phyloP scores from a whole-genome alignment of 148 eudicot species.

The Cornus florida region DNA sequence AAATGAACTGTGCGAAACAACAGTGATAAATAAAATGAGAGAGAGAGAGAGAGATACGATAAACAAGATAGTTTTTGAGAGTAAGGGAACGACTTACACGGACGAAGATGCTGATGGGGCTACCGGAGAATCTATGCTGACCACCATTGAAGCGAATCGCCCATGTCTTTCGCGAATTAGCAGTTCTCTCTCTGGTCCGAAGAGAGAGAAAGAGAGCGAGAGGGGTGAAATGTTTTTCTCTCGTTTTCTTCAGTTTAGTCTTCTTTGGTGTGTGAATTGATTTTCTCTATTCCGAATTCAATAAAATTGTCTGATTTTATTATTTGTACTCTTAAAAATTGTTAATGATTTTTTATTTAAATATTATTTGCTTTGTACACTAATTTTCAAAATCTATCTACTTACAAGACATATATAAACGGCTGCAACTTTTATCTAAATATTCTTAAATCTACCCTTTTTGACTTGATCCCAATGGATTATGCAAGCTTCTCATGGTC shows the following conservation, averaged over 20 bases:
- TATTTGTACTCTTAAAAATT: too few species aligned
- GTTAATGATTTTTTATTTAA: not conserved
- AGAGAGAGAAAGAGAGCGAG: not conserved
- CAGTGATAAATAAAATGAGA: not conserved
- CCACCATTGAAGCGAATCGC: not conserved
- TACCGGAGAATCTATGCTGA: not conserved
- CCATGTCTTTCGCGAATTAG: not conserved
- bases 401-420: too few species aligned
- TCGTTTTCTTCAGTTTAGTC: not conserved
- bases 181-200: not conserved
- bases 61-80: not conserved
- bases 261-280: not conserved
- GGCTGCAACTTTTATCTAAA: too few species aligned
- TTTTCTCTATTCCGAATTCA: not conserved
- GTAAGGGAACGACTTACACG: not conserved
- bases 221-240: not conserved
- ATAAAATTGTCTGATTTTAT: not conserved
- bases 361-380: too few species aligned
- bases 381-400: too few species aligned
- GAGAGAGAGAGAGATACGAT: not conserved
- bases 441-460: too few species aligned
- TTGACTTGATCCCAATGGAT: too few species aligned
- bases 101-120: not conserved
- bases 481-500: too few species aligned
- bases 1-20: not conserved